These are phyloP conservation scores for Colletotrichum horii DNA, from an alignment of 2,329 filamentous ascomycete species.

Conservation along the genomic window DNA sequence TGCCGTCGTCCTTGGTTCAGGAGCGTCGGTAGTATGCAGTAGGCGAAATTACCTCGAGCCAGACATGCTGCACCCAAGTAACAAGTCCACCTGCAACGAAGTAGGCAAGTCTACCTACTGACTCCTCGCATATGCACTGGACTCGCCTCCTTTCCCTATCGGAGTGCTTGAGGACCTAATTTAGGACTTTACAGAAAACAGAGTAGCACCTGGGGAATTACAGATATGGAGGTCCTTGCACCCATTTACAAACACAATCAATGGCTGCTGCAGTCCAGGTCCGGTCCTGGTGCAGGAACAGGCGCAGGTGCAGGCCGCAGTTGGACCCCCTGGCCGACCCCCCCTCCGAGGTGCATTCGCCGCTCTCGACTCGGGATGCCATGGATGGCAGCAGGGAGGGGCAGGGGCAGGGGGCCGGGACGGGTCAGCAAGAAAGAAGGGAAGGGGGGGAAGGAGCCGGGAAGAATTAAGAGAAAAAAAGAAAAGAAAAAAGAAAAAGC, in stretches of 20 bases:
- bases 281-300: neutral
- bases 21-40: conserved; percentile 7
- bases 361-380: neutral
- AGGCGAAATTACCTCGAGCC: conserved; percentile 11
- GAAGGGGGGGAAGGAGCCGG: neutral
- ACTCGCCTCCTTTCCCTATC: neutral
- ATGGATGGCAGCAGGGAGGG: neutral
- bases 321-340: neutral
- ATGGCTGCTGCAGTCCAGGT: neutral
- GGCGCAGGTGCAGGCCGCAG: neutral
- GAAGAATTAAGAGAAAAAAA: neutral
- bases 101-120: neutral
- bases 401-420: neutral
- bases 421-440: neutral
- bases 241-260: neutral
- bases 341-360: neutral
- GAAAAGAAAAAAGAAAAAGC: neutral
- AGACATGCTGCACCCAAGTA: neutral
- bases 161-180: neutral
- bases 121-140: neutral
- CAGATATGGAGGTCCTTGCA: neutral
- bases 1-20: neutral
- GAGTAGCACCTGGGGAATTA: neutral
- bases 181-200: neutral
- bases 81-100: neutral